Base-by-base conservation (phyloP, 1,284 basidiomycete genomes). In the Malassezia pachydermatis region DNA sequence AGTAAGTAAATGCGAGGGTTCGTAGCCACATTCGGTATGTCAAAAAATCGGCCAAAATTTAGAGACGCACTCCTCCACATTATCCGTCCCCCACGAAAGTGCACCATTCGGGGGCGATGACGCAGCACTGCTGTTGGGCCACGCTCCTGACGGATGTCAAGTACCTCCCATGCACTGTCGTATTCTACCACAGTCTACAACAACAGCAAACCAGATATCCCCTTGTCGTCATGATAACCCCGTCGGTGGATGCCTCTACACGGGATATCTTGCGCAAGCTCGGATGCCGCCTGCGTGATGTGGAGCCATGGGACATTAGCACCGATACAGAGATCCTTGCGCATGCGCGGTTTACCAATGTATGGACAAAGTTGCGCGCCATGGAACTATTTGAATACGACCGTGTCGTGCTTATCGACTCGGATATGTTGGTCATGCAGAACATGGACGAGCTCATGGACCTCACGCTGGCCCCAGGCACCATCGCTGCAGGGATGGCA, bases 381-480 rank as follows among this genome's bases (percentile, higher is more conserved):
- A 64, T 64, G n/a, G 60, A 61, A 20, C 42, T 70, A 23, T 41
- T 28, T 19, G 61, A 69, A 20, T 70, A 54, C 47, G 54, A 89
- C 80, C 80, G 86, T 13, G 75, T 94, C 35, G 82, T 89, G 36
- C 76, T 94, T 38, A 76, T 95, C 42, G 90, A 95, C 69, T 81
- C 82, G 13, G 90, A 95, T 74, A 96, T 96, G 87, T 77, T 94
- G 49, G 78, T 94, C 19, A 75, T 79, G 67, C 78, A 76, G 38
- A 86, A 86, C 56, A 92, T 96, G 84, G 92, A 96, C 73, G 88
- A 92, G 55, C 76, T 96, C 36, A 56, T 27, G 23, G 77, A 81
- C 19, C 41, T 27, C 41, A 42, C 13, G 41, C 54, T 57, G 13
- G 36, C 42, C 7, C 16, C 88, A 2, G 79, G 78, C 5, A 61